Evolutionary conservation across 441 rosid species (phyloP).

Genomic region (Mallotus repandus): DNA sequence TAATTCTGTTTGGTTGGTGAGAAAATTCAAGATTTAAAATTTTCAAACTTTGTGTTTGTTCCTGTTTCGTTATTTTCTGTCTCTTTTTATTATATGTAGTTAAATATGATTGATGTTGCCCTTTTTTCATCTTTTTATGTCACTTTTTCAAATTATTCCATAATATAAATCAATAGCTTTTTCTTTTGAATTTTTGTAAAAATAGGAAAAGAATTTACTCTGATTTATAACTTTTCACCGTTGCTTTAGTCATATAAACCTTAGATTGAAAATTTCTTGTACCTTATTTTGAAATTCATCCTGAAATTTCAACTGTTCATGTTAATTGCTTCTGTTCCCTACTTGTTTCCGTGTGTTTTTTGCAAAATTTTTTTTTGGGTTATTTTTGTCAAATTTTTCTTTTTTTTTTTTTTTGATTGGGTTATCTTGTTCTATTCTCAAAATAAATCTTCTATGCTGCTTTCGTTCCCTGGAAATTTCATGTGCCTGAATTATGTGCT

Average conservation of each 20-base stretch:
- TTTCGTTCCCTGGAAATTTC: neutral
- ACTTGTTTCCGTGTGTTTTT: neutral
- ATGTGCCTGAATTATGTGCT: slow-evolving; percentile 1
- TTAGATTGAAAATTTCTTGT: neutral
- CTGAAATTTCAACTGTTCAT: neutral
- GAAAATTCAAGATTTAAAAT: slow-evolving; percentile 10
- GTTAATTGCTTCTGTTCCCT: neutral
- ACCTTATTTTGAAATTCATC: neutral
- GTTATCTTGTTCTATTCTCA: slow-evolving; percentile 4
- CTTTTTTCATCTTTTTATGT: neutral
- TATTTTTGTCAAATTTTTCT: neutral
- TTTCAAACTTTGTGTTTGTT: slow-evolving; percentile 11
- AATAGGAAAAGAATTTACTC: neutral
- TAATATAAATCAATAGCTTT: neutral
- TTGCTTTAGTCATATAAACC: slow-evolving; percentile 1
- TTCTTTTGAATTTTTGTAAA: neutral
- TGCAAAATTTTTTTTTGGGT: neutral
- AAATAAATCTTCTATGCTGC: neutral
- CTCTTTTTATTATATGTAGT: neutral
- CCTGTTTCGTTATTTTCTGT: neutral
- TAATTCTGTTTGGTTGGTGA: slow-evolving; percentile 23
- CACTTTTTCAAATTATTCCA: slow-evolving; percentile 4
- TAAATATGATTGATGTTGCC: slow-evolving; percentile 2
- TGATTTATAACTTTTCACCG: neutral
- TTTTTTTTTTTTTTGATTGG: neutral